Percentiles rank a stretch among this genome's conserved stretches.
phyloP scores from a whole-genome alignment of 306 rosid species.

The Begonia peltatifolia region DNA sequence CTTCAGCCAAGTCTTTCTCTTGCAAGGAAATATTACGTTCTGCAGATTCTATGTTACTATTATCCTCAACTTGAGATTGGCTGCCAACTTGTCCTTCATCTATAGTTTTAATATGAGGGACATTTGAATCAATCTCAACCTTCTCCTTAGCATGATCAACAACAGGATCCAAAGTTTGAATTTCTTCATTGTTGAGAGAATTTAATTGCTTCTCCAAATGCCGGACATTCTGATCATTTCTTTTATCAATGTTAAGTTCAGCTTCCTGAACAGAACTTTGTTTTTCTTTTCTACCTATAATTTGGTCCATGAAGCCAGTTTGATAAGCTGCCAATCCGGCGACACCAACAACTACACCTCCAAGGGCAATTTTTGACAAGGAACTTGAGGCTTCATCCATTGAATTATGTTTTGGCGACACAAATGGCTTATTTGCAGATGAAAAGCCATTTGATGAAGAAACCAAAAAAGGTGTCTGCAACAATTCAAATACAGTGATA shows the following conservation, averaged over 20 bases:
- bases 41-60: slow-evolving; percentile 15
- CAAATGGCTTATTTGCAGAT: slow-evolving; percentile 25
- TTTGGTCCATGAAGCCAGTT: slow-evolving; percentile 48
- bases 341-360: slow-evolving; percentile 55
- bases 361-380: slow-evolving; percentile 34
- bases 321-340: slow-evolving; percentile 56
- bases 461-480: slow-evolving; percentile 36
- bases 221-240: slow-evolving; percentile 19
- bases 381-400: slow-evolving; percentile 33
- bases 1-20: slow-evolving; percentile 31
- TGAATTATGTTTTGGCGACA: slow-evolving; percentile 26
- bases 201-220: slow-evolving; percentile 21
- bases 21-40: slow-evolving; percentile 10
- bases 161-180: slow-evolving; percentile 14
- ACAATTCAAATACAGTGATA: slow-evolving; percentile 14
- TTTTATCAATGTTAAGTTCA: slow-evolving; percentile 18
- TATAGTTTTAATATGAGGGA: slow-evolving; percentile 26
- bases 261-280: slow-evolving; percentile 18
- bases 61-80: slow-evolving; percentile 27
- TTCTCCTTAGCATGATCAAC: slow-evolving; percentile 33
- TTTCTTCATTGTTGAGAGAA: slow-evolving; percentile 26
- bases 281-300: slow-evolving; percentile 29
- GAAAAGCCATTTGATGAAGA: slow-evolving; percentile 47
- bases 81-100: slow-evolving; percentile 23
- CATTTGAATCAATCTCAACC: slow-evolving; percentile 20